Percentiles rank a stretch among this genome's conserved stretches.
These are phyloP conservation scores for Aspergillus calidoustus DNA, from an alignment of 2,329 filamentous ascomycete genomes.

Conservation along the genomic window DNA sequence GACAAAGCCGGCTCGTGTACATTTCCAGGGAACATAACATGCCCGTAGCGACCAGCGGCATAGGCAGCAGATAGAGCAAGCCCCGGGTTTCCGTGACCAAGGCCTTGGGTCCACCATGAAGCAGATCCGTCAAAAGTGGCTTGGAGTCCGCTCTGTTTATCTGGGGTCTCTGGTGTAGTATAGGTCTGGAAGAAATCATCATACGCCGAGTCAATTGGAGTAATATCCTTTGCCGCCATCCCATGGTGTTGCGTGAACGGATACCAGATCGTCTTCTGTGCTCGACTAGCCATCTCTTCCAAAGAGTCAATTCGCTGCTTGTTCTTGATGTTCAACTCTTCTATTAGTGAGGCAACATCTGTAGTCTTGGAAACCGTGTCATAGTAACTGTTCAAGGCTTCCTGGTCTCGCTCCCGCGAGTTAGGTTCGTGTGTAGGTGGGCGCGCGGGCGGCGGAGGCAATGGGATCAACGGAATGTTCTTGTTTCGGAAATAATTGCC, in stretches of 20 bases:
- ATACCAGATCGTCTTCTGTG: slow-evolving; percentile 75
- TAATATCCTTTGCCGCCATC: slow-evolving; percentile 65
- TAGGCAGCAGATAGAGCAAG: slow-evolving; percentile 77
- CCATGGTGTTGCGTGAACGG: slow-evolving; percentile 81
- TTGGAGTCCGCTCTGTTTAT: slow-evolving; percentile 50
- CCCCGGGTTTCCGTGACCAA: slow-evolving; percentile 76
- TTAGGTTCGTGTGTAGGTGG: slow-evolving; percentile 32
- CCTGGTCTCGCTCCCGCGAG: slow-evolving; percentile 53
- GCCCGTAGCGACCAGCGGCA: slow-evolving; percentile 81
- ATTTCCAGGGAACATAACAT: slow-evolving; percentile 84
- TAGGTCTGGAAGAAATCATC: slow-evolving; percentile 77
- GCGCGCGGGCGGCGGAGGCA: slow-evolving; percentile 64
- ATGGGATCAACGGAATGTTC: slow-evolving; percentile 59
- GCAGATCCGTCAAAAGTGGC: slow-evolving; percentile 82
- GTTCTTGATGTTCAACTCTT: slow-evolving; percentile 60
- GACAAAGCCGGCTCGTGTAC: slow-evolving; percentile 77
- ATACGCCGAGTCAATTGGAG: slow-evolving; percentile 78
- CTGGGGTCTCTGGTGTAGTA: slow-evolving; percentile 29
- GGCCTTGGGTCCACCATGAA: slow-evolving; percentile 90
- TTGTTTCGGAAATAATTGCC: slow-evolving; percentile 67
- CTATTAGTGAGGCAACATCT: slow-evolving; percentile 53
- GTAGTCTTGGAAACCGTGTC: slow-evolving; percentile 46
- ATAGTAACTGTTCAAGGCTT: slow-evolving; percentile 70
- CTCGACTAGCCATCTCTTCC: slow-evolving; percentile 64
- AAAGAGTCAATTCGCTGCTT: slow-evolving; percentile 61